Conservation (phyloP, 495 filamentous ascomycete genomes). For the Bryoglossum gracile region DNA sequence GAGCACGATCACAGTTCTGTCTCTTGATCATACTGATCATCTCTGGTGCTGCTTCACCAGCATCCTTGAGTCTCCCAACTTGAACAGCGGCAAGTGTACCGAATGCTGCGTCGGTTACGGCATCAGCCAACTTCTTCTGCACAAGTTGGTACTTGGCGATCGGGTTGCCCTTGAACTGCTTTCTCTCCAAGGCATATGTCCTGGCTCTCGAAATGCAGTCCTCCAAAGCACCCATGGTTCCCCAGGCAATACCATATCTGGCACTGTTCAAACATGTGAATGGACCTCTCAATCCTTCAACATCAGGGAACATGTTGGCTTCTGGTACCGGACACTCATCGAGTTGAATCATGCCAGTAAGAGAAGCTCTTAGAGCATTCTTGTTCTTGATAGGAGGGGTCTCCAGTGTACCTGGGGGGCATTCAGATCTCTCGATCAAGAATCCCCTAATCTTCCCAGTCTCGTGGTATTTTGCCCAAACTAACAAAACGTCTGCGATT, state of each 20-base stretch:
- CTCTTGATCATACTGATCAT: conserved; percentile 99
- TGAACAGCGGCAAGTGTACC: conserved; percentile 81
- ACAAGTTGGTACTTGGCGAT: conserved; percentile 97
- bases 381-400: conserved; percentile 94
- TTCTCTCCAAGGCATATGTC: conserved; percentile 81
- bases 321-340: conserved; percentile 81
- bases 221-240: conserved; percentile 87
- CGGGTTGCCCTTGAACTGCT: conserved; percentile 94
- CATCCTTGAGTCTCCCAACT: conserved; percentile 88
- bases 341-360: conserved; percentile 97
- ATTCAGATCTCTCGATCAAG: conserved; percentile 71
- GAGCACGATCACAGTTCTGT: conserved; percentile 91
- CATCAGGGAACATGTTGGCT: conserved; percentile 89
- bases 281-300: conserved; percentile 81
- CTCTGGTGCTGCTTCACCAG: conserved; percentile 79
- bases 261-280: conserved; percentile 94
- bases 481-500: conserved; percentile 81
- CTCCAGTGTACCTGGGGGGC: conserved; percentile 80
- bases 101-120: conserved; percentile 82
- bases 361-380: conserved; percentile 83
- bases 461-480: conserved; percentile 88
- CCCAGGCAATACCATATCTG: conserved; percentile 87
- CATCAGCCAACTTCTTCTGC: conserved; percentile 95
- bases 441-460: conserved; percentile 97
- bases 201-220: conserved; percentile 77